A percentile compares a stretch with the other conserved stretches of the same genome.
These are phyloP conservation scores for Trichosporon sp. DNA, from an alignment of 1,284 basidiomycete species.

Conservation along the genomic window DNA sequence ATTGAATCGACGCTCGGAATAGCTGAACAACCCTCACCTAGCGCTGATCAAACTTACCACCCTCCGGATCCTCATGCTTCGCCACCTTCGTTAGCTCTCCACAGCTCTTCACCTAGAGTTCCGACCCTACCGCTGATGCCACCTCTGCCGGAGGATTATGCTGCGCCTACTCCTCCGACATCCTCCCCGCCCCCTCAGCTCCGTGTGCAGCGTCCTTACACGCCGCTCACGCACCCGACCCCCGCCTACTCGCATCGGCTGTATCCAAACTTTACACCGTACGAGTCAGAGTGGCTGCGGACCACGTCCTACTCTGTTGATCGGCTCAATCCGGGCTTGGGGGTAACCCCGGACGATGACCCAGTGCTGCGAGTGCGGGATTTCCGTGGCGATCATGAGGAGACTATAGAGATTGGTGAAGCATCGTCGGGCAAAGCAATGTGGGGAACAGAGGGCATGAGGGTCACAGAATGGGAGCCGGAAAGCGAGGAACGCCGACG, in stretches of 20 bases:
- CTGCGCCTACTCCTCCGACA: neutral
- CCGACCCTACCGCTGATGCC: constrained; percentile 2
- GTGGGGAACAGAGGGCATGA: constrained; percentile 20
- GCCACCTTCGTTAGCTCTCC: neutral
- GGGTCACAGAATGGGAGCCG: constrained; percentile 37
- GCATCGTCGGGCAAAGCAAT: constrained; percentile 24
- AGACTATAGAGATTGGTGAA: constrained; percentile 24
- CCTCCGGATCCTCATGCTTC: neutral
- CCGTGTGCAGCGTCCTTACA: constrained; percentile 23
- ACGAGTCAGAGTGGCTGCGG: neutral
- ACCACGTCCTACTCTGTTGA: neutral
- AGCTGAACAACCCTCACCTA: neutral
- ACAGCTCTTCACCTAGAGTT: neutral
- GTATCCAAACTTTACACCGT: constrained; percentile 45
- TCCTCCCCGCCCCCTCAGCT: neutral
- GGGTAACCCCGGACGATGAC: neutral
- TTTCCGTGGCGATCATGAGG: constrained; percentile 23
- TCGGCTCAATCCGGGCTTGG: neutral
- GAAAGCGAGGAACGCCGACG: constrained; percentile 20
- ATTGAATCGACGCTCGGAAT: neutral
- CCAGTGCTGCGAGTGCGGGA: constrained; percentile 3
- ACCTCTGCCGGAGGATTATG: constrained; percentile 8
- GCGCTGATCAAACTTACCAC: neutral
- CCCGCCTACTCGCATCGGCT: constrained; percentile 31
- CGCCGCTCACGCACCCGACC: constrained; percentile 27